Evolutionary conservation across 169 alveolate species (phyloP).

Genomic region (Plasmodium yoelii): DNA sequence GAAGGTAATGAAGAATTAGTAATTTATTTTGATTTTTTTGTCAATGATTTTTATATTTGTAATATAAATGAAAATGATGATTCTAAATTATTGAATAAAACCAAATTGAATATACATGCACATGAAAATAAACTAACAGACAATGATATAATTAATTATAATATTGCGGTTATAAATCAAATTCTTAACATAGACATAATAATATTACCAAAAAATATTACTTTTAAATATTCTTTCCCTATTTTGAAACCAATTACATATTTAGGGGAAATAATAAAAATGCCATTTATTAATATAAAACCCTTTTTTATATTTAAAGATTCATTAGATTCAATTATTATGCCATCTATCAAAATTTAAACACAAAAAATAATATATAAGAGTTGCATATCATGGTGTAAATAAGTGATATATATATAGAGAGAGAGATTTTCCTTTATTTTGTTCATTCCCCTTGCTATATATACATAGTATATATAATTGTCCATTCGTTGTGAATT

Average conservation of each 20-base stretch:
- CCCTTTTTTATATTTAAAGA: conserved; percentile 73
- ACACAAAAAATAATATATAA: not conserved
- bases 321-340: conserved; percentile 47
- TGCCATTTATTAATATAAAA: conserved; percentile 54
- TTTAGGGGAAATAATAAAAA: conserved; percentile 57
- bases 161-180: conserved; percentile 38
- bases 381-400: not conserved
- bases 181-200: conserved; percentile 26
- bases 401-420: conserved; percentile 6
- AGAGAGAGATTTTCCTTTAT: not conserved
- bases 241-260: conserved; percentile 34
- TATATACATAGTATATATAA: not conserved
- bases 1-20: conserved; percentile 21
- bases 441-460: not conserved
- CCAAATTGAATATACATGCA: conserved; percentile 64
- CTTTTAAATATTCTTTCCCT: conserved; percentile 35
- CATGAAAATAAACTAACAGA: conserved; percentile 58
- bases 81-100: conserved; percentile 42
- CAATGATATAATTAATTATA: conserved; percentile 39
- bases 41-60: conserved; percentile 71
- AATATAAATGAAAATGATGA: conserved; percentile 25
- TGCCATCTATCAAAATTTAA: conserved; percentile 40
- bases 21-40: conserved; percentile 69
- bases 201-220: conserved; percentile 42
- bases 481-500: no score